These are phyloP conservation scores for Emergomyces pasteurianus DNA, from an alignment of 2,329 filamentous ascomycete species.

Conservation along the genomic window DNA sequence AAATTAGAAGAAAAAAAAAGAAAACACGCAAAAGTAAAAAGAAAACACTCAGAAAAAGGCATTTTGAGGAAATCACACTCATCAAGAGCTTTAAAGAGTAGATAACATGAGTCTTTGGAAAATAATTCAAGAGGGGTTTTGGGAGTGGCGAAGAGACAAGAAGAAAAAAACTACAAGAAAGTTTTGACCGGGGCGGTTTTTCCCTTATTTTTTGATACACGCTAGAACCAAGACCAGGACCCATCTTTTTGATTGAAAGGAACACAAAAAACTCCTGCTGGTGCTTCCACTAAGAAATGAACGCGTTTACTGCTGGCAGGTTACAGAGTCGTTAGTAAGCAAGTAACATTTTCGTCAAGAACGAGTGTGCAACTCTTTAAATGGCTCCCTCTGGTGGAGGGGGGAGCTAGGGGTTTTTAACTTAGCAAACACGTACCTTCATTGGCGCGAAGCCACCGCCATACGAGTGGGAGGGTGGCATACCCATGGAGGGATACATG, in stretches of 20 bases:
- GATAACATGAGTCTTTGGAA: slow-evolving; percentile 8
- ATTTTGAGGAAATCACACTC: slow-evolving; percentile 23
- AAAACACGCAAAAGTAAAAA: not conserved
- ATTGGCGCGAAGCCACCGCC: slow-evolving; percentile 52
- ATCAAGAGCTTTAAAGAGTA: slow-evolving; percentile 31
- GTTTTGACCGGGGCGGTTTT: not conserved
- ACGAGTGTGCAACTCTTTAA: not conserved
- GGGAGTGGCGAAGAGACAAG: not conserved
- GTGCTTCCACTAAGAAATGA: slow-evolving; percentile 29
- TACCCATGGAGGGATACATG: slow-evolving; percentile 59
- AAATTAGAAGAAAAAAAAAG: not conserved
- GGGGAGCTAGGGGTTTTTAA: not conserved
- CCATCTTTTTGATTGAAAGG: slow-evolving; percentile 26
- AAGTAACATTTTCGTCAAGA: slow-evolving; percentile 2
- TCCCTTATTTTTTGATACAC: slow-evolving; percentile 20
- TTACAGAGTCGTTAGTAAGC: slow-evolving; percentile 8
- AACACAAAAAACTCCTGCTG: slow-evolving; percentile 31
- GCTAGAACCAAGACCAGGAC: slow-evolving; percentile 24
- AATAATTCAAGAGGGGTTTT: not conserved
- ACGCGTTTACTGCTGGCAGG: slow-evolving; percentile 24
- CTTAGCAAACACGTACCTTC: slow-evolving; percentile 40
- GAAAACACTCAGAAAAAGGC: not conserved
- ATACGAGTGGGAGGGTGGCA: slow-evolving; percentile 52
- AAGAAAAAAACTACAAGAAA: not conserved
- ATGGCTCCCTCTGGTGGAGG: not conserved